Base-by-base conservation (phyloP, 169 alveolate species). In the Plasmodium sp. region DNA sequence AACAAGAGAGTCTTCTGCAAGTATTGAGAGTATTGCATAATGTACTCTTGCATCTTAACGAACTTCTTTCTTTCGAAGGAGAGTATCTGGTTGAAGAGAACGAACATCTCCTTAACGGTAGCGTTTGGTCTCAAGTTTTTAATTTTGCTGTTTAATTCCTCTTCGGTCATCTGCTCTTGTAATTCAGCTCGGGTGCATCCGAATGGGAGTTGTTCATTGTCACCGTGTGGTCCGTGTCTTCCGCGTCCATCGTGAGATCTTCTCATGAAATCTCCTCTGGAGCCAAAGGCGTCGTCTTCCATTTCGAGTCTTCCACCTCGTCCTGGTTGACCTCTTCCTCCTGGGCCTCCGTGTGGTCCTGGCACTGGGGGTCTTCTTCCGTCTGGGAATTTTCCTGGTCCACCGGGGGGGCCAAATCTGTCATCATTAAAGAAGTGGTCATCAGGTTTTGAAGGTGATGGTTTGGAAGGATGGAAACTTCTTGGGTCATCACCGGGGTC, bases 31-130 rank as follows among this genome's bases (percentile, higher is more conserved):
- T 84, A 84, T 14, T 73, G 74, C 84, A 84, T 72, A 41, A 72
- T 31, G 41, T 84, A 84, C 54, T 84, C 93, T 84, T 84, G 93
- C 72, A n/a, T 84, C 54, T 43, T 71, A 22, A 74, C 27, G 73
- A 72, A 84, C 36, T 72, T 72, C 56, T 36, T 84, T 72, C 84
- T 84, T 72, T 84, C 93, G 56, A 41, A 18, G 33, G 51, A n/a
- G 56, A 84, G 58, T 12, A 84, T 18, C 5, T 84, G 84, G 34
- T 71, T 62, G 43, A 48, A 84, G 18, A 84, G 54, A 45, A 18
- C 56, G 77, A 43, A 72, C 93, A 84, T 72, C n/a, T 41, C 84
- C 58, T 67, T 45, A 12, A 48, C 77, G 36, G 84, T 27, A 72
- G 83, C 79, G 3, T 72, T 45, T 10, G 7, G 27, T 12, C 41